Conservation (phyloP, 768 basidiomycete genomes). For the Austroboletus festivus region DNA sequence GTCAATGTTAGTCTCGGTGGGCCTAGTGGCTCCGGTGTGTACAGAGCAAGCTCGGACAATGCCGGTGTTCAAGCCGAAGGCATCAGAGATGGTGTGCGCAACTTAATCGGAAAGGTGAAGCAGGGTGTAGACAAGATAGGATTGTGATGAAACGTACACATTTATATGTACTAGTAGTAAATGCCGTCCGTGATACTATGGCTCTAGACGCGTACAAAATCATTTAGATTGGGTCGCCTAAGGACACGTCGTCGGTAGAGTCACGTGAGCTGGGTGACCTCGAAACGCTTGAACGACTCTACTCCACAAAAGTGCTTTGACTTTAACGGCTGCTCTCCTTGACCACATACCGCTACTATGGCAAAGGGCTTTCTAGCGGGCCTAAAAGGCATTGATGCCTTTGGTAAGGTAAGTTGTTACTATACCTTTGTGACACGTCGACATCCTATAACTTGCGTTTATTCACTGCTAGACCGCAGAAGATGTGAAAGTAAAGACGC, state of each 20-base stretch:
- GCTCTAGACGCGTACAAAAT: no score
- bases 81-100: conserved; percentile 83
- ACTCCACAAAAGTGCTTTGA: conserved; percentile 5
- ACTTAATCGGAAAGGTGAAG: conserved; percentile 84
- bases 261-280: conserved; percentile 22
- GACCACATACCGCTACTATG: conserved; percentile 42
- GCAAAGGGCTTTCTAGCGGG: conserved; percentile 73
- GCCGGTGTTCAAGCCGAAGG: conserved; percentile 82
- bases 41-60: conserved; percentile 73
- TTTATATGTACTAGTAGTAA: no score
- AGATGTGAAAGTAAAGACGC: conserved; percentile 98
- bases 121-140: conserved; percentile 71
- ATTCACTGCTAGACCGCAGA: conserved; percentile 76
- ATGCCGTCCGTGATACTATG: no score
- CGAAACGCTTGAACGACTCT: no score
- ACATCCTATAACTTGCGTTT: conserved; percentile 6
- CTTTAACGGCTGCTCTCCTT: conserved; percentile 13
- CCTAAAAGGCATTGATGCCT: conserved; percentile 94
- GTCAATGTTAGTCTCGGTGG: conserved; percentile 96
- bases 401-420: conserved; percentile 79
- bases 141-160: conserved; percentile 24
- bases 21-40: conserved; percentile 75
- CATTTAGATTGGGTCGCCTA: no score
- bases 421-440: conserved; percentile 7
- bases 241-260: conserved; percentile 24